Percentiles rank a stretch among this genome's conserved stretches.
Conservation (phyloP, 768 basidiomycete species). For the Suillus tomentosus region DNA sequence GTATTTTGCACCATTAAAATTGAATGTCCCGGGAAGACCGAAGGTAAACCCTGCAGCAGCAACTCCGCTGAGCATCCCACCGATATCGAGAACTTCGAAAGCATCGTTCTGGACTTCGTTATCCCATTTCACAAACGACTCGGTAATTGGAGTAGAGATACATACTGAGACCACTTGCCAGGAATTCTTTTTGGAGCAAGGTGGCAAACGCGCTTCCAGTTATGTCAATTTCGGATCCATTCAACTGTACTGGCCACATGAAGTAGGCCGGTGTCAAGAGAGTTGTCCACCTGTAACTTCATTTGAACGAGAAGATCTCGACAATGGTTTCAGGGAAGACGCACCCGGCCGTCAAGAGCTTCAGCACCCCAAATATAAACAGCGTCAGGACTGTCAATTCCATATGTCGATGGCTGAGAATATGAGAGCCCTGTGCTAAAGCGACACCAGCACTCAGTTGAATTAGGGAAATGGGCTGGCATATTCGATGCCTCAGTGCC, state of each 20-base stretch:
- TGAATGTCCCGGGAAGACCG: conserved; percentile 14
- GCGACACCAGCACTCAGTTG: conserved; percentile 11
- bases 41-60: conserved; percentile 11
- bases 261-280: conserved; percentile 15
- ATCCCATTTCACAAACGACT: background rate
- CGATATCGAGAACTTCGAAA: conserved; percentile 13
- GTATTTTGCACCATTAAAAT: conserved; percentile 23
- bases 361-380: conserved; percentile 10
- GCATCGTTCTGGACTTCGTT: conserved; percentile 8
- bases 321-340: background rate
- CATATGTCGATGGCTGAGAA: background rate
- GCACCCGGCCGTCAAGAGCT: conserved; percentile 12
- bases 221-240: conserved; percentile 15
- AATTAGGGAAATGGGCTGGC: conserved; percentile 12
- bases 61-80: conserved; percentile 15
- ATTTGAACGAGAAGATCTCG: background rate
- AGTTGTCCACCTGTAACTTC: conserved; percentile 16
- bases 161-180: background rate
- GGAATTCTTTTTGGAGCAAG: conserved; percentile 4
- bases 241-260: background rate
- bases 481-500: conserved; percentile 15
- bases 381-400: background rate
- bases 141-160: background rate
- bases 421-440: conserved; percentile 4
- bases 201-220: conserved; percentile 8